These are phyloP conservation scores for Cytospora paraplurivora DNA, from an alignment of 2,329 filamentous ascomycete genomes.

Conservation along the genomic window DNA sequence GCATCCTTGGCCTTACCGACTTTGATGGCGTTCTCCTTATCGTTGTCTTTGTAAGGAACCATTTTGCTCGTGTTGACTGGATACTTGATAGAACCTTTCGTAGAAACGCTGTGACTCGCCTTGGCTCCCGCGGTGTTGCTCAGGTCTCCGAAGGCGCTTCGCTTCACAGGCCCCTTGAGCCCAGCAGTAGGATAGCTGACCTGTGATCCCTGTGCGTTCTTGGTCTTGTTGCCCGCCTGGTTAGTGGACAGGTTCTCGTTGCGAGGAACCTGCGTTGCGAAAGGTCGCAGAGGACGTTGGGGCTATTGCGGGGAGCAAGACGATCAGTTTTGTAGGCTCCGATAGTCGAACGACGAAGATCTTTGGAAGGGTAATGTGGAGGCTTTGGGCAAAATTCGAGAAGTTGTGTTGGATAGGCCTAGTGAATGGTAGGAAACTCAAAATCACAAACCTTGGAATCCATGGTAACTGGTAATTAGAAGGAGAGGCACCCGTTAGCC, in stretches of 20 bases:
- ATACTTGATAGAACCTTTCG: conserved; percentile 41
- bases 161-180: conserved; percentile 69
- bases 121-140: conserved; percentile 64
- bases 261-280: conserved; percentile 40
- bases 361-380: conserved; percentile 6
- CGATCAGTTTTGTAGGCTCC: conserved; percentile 20
- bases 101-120: conserved; percentile 33
- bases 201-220: conserved; percentile 19
- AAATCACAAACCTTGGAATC: conserved; percentile 44
- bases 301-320: conserved; percentile 55
- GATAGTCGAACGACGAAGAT: conserved; percentile 6
- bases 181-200: conserved; percentile 45
- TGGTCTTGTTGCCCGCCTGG: conserved; percentile 11
- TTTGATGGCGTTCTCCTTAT: conserved; percentile 49
- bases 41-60: conserved; percentile 33
- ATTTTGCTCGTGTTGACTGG: conserved; percentile 34
- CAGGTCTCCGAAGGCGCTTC: conserved; percentile 79
- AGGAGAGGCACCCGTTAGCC: neutral
- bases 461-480: conserved; percentile 35
- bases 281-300: conserved; percentile 62
- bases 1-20: conserved; percentile 38
- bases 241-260: conserved; percentile 67
- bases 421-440: conserved; percentile 12
- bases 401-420: neutral
- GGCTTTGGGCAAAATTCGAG: neutral